Percentiles rank a stretch among this genome's conserved stretches.
Evolutionary conservation across 768 basidiomycete species (phyloP).

Genomic region (Pholiota molesta): DNA sequence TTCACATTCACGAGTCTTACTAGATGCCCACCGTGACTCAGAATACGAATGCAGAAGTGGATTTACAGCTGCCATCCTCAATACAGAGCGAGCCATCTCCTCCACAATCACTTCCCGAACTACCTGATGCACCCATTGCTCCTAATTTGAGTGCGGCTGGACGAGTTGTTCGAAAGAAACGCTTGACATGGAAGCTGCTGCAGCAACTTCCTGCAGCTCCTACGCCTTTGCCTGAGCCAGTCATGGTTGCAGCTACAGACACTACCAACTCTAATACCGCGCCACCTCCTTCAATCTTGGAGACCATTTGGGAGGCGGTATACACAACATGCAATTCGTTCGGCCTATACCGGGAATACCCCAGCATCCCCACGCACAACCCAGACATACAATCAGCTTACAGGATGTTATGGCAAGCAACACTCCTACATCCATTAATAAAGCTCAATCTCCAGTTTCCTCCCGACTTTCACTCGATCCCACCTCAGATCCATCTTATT

Average conservation of each 20-base stretch:
- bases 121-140: background rate
- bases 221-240: background rate
- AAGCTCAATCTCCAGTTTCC: background rate
- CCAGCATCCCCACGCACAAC: constrained; percentile 14
- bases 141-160: background rate
- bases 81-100: background rate
- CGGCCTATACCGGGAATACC: constrained; percentile 16
- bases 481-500: no score
- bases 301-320: background rate
- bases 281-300: background rate
- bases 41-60: constrained; percentile 29
- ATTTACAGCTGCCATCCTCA: constrained; percentile 17
- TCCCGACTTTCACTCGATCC: constrained; percentile 6
- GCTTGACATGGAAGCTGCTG: background rate
- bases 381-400: constrained; percentile 11
- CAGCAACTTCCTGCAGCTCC: background rate
- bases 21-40: constrained; percentile 24
- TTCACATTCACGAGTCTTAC: constrained; percentile 11
- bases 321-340: constrained; percentile 15
- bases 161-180: background rate
- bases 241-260: background rate
- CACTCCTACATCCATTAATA: no score
- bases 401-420: background rate
- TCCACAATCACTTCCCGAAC: background rate
- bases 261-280: background rate